Base-by-base conservation (phyloP, 2,329 filamentous ascomycete species). In the Myrmaecium sp. region DNA sequence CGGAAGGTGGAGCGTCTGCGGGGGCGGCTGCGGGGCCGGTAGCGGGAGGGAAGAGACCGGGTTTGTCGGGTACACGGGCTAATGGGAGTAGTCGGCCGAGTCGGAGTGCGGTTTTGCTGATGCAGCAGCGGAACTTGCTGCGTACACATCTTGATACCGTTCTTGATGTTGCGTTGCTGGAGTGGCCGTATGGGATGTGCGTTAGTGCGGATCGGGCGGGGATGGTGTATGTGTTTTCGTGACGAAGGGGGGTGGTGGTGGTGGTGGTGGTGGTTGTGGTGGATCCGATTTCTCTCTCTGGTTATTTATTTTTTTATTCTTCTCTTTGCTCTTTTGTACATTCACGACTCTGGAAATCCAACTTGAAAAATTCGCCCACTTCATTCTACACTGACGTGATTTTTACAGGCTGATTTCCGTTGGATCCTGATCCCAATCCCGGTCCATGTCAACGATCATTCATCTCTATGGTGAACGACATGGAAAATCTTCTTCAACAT, bases 141-240 rank as follows among this genome's bases (percentile, higher is more conserved):
- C 77, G 73, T 46, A 81, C 76, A 31, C 89, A 98, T 54, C 52
- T 94, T 41, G 89, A 98, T 53, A 73, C 73, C 3, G 74, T 98
- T 32, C 67, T 79, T 43, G 86, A 95, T 54, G 73, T 94, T 38
- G 77, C 77, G n/a, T 57, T 95, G 43, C 52, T 98, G 38, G 82
- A 94, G 57, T 64, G 69, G 36, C 89, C 89, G 14, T 94, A 92
- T 50, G 78, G 77, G 4, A 94, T 95, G 81, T 77, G 84, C 17
- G 64, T 95, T 26, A 91, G 79, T 37, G 84, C 78, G 28, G 89
- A 98, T 58, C 64, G 86, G 40, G 79, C 75, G 20, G 89, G 89
- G 1, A 74, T 86, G 47, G 72, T 95, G 23, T 92, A 89, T 61
- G 74, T 94, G 28, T 92, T 71, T 47, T 66, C 69, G 46, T 74